phyloP scores from a whole-genome alignment of 2,329 filamentous ascomycete genomes.

The Furcasterigmium sp. region DNA sequence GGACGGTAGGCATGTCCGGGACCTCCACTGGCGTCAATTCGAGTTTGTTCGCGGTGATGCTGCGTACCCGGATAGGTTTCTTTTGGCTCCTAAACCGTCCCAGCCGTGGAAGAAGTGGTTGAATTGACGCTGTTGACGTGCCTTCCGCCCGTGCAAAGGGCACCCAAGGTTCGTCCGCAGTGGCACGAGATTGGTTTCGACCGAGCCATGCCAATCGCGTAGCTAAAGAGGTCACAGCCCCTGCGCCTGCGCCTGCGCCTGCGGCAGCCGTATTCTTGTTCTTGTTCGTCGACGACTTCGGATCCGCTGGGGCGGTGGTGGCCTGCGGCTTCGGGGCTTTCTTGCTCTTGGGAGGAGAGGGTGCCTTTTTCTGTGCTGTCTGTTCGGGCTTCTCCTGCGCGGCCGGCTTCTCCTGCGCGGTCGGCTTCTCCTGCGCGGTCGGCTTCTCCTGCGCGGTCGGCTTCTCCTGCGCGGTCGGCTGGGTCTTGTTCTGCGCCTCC shows the following conservation, averaged over 20 bases:
- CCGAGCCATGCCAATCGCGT: too few species aligned
- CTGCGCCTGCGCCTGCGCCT: too few species aligned
- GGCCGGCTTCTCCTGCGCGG: too few species aligned
- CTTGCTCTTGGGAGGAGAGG: neutral
- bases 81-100: neutral
- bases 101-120: neutral
- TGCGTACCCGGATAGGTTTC: constrained; percentile 3
- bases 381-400: neutral
- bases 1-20: constrained; percentile 34
- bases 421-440: neutral
- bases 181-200: neutral
- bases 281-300: neutral
- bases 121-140: neutral
- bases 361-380: neutral
- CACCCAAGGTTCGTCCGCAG: neutral
- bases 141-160: neutral
- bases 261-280: neutral
- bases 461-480: neutral
- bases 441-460: neutral
- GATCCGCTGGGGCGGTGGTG: neutral
- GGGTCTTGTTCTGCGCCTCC: neutral
- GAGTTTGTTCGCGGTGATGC: constrained; percentile 11
- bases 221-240: too few species aligned
- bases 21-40: constrained; percentile 24
- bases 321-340: neutral